phyloP scores from a whole-genome alignment of 2,329 filamentous ascomycete genomes.

The Aureobasidium sp. region DNA sequence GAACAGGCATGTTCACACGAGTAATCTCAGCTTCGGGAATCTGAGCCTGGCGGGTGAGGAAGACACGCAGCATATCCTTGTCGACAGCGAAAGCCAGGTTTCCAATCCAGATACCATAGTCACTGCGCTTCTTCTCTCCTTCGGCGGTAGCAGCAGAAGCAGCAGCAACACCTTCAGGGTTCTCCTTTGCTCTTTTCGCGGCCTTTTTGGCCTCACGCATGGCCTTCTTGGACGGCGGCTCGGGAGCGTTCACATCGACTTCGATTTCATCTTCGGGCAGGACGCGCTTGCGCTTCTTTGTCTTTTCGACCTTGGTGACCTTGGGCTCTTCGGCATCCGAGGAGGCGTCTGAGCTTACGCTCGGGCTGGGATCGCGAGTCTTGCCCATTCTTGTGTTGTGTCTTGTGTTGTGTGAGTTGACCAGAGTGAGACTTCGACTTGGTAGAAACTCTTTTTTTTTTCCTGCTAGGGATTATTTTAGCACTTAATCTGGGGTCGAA shows the following conservation, averaged over 20 bases:
- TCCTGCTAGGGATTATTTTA: background rate
- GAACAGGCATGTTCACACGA: constrained; percentile 69
- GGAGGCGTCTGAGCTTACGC: background rate
- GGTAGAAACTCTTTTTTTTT: background rate
- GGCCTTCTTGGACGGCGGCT: constrained; percentile 91
- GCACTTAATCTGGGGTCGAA: background rate
- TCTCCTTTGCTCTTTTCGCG: constrained; percentile 17
- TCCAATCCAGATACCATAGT: constrained; percentile 89
- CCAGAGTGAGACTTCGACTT: background rate
- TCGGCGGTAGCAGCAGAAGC: constrained; percentile 1
- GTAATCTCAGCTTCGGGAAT: constrained; percentile 64
- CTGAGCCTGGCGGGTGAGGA: constrained; percentile 63
- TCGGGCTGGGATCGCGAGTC: constrained; percentile 11
- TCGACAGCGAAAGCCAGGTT: constrained; percentile 83
- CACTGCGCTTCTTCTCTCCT: constrained; percentile 52
- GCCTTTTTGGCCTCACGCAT: constrained; percentile 79
- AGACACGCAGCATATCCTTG: constrained; percentile 65
- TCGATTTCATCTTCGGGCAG: constrained; percentile 63
- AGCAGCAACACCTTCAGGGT: constrained; percentile 13
- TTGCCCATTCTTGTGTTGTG: background rate
- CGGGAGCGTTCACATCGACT: constrained; percentile 81
- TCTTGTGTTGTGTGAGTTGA: background rate
- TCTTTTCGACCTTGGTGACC: constrained; percentile 10
- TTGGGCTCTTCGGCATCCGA: constrained; percentile 1
- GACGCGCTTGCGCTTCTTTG: constrained; percentile 62